Evolutionary conservation across 164 flowering plant genomes (phyloP).

Genomic region (Umbilicus rupestris): DNA sequence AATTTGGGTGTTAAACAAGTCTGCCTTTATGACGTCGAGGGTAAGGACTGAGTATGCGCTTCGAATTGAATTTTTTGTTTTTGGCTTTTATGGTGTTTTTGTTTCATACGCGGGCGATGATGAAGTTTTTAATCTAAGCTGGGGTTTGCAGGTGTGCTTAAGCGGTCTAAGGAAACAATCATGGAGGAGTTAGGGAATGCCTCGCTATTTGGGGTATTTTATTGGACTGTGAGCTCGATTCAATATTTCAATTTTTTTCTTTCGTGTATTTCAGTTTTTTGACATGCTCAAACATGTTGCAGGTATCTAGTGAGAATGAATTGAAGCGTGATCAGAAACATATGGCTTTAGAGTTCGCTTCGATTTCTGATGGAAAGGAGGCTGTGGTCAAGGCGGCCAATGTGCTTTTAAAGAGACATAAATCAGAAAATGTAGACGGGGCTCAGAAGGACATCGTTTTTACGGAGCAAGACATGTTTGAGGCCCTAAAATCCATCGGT

Average conservation of each 20-base stretch:
- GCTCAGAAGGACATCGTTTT: conserved; percentile 25
- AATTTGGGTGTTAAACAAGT: conserved; percentile 62
- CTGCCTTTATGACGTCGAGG: conserved; percentile 79
- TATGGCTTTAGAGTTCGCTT: conserved; percentile 53
- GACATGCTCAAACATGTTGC: conserved; percentile 8
- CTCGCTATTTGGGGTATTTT: conserved; percentile 31
- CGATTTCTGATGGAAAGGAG: conserved; percentile 69
- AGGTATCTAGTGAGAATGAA: conserved; percentile 36
- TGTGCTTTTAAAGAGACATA: conserved; percentile 42
- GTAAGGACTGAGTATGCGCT: conserved; percentile 32
- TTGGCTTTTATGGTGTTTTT: neutral
- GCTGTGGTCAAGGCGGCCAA: conserved; percentile 75
- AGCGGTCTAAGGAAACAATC: conserved; percentile 54
- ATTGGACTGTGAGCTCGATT: neutral
- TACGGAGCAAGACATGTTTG: conserved; percentile 49
- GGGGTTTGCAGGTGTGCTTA: conserved; percentile 54
- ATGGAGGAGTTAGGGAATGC: conserved; percentile 28
- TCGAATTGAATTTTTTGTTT: neutral
- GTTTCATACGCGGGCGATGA: neutral
- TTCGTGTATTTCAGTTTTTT: neutral
- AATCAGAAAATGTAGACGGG: conserved; percentile 15
- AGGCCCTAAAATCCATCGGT: conserved; percentile 63
- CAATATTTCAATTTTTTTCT: neutral
- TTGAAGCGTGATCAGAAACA: conserved; percentile 16
- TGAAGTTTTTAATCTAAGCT: too few relatives aligned